Conservation (phyloP, 352 stramenopile species). For the Globisporangium orthogonon region DNA sequence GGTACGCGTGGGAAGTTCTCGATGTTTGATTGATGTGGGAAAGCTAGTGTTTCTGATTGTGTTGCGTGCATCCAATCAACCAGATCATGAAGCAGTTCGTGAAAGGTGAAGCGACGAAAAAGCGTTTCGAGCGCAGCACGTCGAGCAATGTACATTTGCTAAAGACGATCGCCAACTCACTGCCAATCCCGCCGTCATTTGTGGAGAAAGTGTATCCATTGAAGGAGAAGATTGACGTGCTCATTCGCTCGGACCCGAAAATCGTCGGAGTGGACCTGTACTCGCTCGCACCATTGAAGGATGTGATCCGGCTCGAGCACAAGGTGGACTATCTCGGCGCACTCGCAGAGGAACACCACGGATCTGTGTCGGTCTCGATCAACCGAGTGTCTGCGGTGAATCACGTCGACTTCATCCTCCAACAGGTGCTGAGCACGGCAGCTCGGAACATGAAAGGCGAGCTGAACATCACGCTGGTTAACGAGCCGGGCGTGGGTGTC, state of each 20-base stretch:
- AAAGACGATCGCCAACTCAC: conserved; percentile 33
- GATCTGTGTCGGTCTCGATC: conserved; percentile 47
- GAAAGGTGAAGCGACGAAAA: conserved; percentile 43
- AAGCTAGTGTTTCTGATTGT: background rate
- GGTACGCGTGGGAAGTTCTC: conserved; percentile 11
- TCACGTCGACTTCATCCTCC: conserved; percentile 65
- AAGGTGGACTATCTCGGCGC: conserved; percentile 70
- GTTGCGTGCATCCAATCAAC: background rate
- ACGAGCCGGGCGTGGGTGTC: conserved; percentile 57
- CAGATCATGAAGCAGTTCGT: conserved; percentile 47
- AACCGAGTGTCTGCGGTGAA: conserved; percentile 51
- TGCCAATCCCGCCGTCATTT: conserved; percentile 31
- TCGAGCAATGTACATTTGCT: conserved; percentile 41
- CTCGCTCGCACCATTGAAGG: conserved; percentile 33
- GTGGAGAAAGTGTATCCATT: conserved; percentile 27
- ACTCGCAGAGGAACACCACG: conserved; percentile 49
- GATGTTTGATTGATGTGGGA: background rate
- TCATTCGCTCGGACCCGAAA: conserved; percentile 66
- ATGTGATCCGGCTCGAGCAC: conserved; percentile 57
- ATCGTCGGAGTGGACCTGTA: conserved; percentile 65
- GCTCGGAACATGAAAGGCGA: conserved; percentile 45
- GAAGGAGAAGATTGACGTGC: conserved; percentile 47
- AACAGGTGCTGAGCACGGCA: conserved; percentile 54
- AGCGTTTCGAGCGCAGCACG: conserved; percentile 30
- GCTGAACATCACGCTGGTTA: conserved; percentile 56